Evolutionary conservation across 768 basidiomycete genomes (phyloP), one percentile per base, ranked within the genome.

Genomic region (Agaricus blazei): DNA sequence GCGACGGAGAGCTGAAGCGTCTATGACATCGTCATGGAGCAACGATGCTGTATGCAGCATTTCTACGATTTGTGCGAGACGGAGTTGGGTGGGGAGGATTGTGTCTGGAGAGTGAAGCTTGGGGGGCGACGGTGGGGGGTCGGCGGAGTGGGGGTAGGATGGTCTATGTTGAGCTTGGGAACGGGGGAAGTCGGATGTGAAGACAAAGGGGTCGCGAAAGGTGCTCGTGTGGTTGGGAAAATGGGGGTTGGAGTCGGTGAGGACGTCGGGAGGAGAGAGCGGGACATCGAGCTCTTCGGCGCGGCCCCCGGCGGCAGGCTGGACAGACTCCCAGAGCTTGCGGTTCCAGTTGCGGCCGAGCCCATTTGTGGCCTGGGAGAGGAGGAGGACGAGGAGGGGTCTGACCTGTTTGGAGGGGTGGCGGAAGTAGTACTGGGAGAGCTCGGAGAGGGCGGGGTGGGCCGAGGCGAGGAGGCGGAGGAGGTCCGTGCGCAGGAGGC

Each of bases 11-110:
- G 85, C 75, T 0, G 93, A 90, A 60, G 73, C 75, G 75, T 97
- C 95, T 57, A 96, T 88, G 42, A 97, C 95, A 65, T 98, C 94
- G 78, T 97, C 95, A 64, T 98, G 94, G 7, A 98, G 70, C n/a
- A 97, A 78, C 5, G 92, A 94, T 2, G 94, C 95, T 28, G 95
- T 93, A 63, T 98, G 95, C 58, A 98, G 90, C 90, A 97, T 93
- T 67, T 98, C 94, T 43, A 93, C 87, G 36, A 98, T 93, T 62
- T 93, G 90, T 0, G 94, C 95, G 28, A 98, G 83, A n/a, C 94
- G 84, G 14, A 78, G 70, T 67, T 97, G 94, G 1, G 94, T 90
- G 4, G 95, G 93, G 3, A 98, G 80, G 40, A 89, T 70, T 59
- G 61, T 57, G 8, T 51, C 44, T 15, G 48, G 52, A 8, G 19